Evolutionary conservation across 2,329 filamentous ascomycete genomes (phyloP).

Genomic region (Cladorrhinum sp.): DNA sequence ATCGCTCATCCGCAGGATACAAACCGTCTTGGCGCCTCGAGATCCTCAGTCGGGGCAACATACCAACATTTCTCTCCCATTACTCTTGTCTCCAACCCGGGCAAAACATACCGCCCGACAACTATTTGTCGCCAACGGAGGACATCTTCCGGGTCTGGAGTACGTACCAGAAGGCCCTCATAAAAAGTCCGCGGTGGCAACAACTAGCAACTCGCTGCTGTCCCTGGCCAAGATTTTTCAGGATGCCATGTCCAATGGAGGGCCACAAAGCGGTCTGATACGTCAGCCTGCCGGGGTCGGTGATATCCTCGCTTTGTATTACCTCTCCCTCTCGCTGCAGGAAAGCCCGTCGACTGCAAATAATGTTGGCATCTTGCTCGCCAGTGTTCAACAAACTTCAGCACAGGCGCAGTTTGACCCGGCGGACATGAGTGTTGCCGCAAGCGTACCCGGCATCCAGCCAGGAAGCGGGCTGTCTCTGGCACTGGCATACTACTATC

Average conservation of each 20-base stretch:
- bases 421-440: conserved; percentile 29
- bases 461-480: conserved; percentile 85
- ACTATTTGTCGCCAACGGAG: conserved; percentile 72
- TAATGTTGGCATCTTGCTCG: conserved; percentile 95
- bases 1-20: conserved; percentile 74
- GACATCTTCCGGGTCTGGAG: conserved; percentile 73
- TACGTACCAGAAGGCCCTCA: conserved; percentile 68
- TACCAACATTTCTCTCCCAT: conserved; percentile 50
- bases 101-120: conserved; percentile 79
- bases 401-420: conserved; percentile 36
- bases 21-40: conserved; percentile 61
- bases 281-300: conserved; percentile 73
- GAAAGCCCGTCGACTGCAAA: conserved; percentile 97
- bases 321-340: conserved; percentile 88
- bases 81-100: conserved; percentile 78
- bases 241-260: conserved; percentile 81
- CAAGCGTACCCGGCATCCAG: conserved; percentile 69
- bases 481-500: conserved; percentile 91
- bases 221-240: conserved; percentile 98
- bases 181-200: conserved; percentile 78
- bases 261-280: conserved; percentile 50
- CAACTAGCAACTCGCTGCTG: conserved; percentile 90
- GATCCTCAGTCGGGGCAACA: conserved; percentile 30
- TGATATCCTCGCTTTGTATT: conserved; percentile 92
- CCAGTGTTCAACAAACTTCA: conserved; percentile 75